These are phyloP conservation scores for Zanthoxylum bungeanum DNA, from an alignment of 345 rosid genomes.

Conservation along the genomic window DNA sequence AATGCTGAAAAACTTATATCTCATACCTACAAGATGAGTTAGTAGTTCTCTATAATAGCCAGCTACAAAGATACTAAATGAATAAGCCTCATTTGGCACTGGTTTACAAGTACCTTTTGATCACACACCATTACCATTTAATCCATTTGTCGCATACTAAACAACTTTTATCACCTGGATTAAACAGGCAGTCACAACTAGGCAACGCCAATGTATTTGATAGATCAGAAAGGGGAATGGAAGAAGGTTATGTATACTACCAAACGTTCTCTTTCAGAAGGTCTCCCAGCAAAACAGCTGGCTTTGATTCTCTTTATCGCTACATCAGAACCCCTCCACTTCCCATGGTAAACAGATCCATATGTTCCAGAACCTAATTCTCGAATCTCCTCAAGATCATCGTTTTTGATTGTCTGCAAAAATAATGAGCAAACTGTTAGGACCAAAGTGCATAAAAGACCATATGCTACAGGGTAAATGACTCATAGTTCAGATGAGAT, in stretches of 20 bases:
- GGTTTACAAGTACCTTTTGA: not conserved
- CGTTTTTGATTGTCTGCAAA: constrained; percentile 72
- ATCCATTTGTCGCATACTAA: not conserved
- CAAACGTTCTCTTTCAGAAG: constrained; percentile 91
- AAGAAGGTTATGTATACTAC: constrained; percentile 26
- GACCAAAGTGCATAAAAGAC: constrained; percentile 9
- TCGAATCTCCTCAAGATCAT: constrained; percentile 94
- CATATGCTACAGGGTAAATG: not conserved
- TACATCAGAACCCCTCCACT: constrained; percentile 99
- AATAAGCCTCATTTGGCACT: not conserved
- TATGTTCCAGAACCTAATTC: constrained; percentile 94
- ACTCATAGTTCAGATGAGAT: not conserved
- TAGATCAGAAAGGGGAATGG: not conserved
- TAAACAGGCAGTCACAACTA: not conserved
- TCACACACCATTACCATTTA: not conserved
- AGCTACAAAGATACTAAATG: not conserved
- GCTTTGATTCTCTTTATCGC: constrained; percentile 98
- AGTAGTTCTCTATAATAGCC: not conserved
- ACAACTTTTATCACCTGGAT: not conserved
- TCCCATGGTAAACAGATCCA: constrained; percentile 96
- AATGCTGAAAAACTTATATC: not conserved
- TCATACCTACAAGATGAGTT: not conserved
- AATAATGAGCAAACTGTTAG: constrained; percentile 21
- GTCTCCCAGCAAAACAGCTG: constrained; percentile 98
- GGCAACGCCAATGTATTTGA: not conserved